Base-by-base conservation (phyloP, 345 rosid species). In the Hirschfeldia incana region DNA sequence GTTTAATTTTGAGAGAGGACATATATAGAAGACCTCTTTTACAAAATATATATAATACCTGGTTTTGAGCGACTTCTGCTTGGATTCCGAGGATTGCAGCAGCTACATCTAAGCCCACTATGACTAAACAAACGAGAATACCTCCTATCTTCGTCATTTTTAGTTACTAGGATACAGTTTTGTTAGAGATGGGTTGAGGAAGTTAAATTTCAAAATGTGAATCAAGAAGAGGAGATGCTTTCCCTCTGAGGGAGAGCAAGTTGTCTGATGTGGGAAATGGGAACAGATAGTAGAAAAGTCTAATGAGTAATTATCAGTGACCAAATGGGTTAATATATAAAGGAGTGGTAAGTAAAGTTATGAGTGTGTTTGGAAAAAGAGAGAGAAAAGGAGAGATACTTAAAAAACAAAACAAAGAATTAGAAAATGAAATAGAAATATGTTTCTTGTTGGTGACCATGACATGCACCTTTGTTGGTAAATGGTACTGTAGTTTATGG, bases 51-150 rank as follows among this genome's bases (percentile, higher is more conserved):
- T 11, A 60, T 13, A 28, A 8, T 32, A 80, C 97, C 95, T 90
- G 88, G 74, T 94, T 94, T 77, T 94, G 95, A 69, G 90, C 85
- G 16, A 85, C 88, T 83, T 94, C 97, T 10, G 97, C 98, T 85
- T 94, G 92, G 84, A 94, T 88, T 78, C 84, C 95, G n/a, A 94
- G 88, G 65, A 94, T 79, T 28, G 95, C 98, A 49, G 97, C 98
- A 7, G 70, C 92, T 27, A 92, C 80, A 82, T 94, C 98, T 83
- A 94, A 83, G 59, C 81, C 91, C 13, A 94, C 90, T 27, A 94
- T 84, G 85, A 94, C 28, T 44, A 94, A 83, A 81, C 97, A 94
- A 83, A 88, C 85, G 29, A 94, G 73, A 77, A 88, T 73, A 28
- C 95, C 95, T 63, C 83, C 88, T 0, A 86, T 60, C 75, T 82